Evolutionary conservation across 495 filamentous ascomycete genomes (phyloP), one percentile per base, ranked within the genome.

Genomic region (Talaromyces thailandensis): DNA sequence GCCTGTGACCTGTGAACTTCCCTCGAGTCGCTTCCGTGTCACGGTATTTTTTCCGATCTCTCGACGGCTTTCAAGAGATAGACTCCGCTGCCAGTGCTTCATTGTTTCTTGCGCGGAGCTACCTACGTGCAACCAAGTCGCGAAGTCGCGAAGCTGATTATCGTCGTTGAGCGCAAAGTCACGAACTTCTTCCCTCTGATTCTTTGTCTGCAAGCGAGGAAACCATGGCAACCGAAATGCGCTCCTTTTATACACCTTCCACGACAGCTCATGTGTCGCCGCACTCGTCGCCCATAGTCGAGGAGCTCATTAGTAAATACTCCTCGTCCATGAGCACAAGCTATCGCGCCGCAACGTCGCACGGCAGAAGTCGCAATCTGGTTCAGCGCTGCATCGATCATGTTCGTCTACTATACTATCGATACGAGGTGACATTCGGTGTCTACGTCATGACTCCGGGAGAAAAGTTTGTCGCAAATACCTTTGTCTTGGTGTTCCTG

Each of bases 391-490:
- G 81, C 40, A 61, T 80, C 60, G 79, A 82, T 59, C 82, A 82
- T 69, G 73, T 89, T 26, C 80, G 80, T 64, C 79, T 86, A 56
- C 88, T 88, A 70, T 82, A 85, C 65, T 91, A 91, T 69, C 88
- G 88, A 67, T 90, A 89, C 69, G 87, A 90, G 70, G 88, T 90
- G 64, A 89, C 88, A 8, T 87, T 87, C 68, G 81, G 84, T 35
- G 75, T 89, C 24, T 91, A 91, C 71, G 88, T 90, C 75, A 78
- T 91, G 66, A 90, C 86, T 0, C 81, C 85, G 16, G 83, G 77
- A 24, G 88, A 91, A 73, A 89, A 88, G 62, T 80, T 88, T 62
- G 83, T 89, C 58, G 85, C 89, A 72, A 90, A 80, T 59, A 64
- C 71, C n/a, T 77, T 76, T 58, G 74, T 80, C 21, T 51, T 78